Conservation (phyloP, 1,284 basidiomycete species). For the Apiotrichum mycotoxinovorans region DNA sequence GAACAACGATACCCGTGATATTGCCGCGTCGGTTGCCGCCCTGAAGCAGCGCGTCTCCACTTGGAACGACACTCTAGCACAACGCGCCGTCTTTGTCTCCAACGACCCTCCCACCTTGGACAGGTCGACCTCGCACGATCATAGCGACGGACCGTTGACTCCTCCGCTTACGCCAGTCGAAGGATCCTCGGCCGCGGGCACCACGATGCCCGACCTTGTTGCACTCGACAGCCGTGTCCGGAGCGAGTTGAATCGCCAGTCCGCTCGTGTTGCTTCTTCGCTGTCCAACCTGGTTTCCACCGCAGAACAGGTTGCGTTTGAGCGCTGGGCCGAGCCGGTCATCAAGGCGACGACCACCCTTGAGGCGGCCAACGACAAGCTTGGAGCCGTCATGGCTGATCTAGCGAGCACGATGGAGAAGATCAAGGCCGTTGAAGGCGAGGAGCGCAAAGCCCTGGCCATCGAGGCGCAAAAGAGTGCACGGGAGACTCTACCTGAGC, state of each 20-base stretch:
- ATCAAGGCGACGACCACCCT: constrained; percentile 1
- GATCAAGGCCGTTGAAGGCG: not conserved
- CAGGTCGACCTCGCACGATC: not conserved
- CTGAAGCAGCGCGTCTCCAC: constrained; percentile 1
- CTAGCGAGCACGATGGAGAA: not conserved
- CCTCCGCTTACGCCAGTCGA: constrained; percentile 17
- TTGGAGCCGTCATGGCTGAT: not conserved
- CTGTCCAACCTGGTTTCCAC: constrained; percentile 46
- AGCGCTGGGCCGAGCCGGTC: constrained; percentile 12
- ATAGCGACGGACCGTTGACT: constrained; percentile 12
- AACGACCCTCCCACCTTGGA: not conserved
- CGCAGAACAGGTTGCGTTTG: constrained; percentile 8
- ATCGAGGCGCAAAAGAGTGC: not conserved
- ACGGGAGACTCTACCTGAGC: not conserved
- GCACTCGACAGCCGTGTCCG: constrained; percentile 67
- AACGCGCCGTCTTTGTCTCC: constrained; percentile 12
- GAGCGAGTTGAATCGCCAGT: constrained; percentile 63
- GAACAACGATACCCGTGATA: not conserved
- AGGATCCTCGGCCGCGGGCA: not conserved
- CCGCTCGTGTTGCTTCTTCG: constrained; percentile 60
- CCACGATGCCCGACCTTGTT: constrained; percentile 54
- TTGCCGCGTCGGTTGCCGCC: not conserved
- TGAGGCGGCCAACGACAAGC: not conserved
- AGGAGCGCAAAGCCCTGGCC: not conserved
- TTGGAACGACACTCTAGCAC: constrained; percentile 13